phyloP scores from a whole-genome alignment of 495 filamentous ascomycete species.

The Aspergillus asperescens region DNA sequence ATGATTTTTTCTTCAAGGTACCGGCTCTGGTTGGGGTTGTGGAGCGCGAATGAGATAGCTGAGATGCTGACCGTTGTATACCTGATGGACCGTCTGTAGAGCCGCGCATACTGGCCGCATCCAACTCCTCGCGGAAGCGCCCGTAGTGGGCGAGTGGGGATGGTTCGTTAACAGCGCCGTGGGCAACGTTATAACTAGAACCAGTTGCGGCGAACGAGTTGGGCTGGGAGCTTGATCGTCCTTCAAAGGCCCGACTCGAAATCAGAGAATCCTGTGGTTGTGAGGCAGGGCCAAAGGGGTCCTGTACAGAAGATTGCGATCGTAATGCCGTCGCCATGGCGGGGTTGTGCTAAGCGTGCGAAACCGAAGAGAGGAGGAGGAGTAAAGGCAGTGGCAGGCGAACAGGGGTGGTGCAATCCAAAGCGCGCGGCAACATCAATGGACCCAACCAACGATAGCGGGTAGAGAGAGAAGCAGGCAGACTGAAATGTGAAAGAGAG shows the following conservation, averaged over 20 bases:
- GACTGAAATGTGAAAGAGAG: neutral
- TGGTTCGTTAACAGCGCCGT: slow-evolving; percentile 34
- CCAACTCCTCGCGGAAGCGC: slow-evolving; percentile 68
- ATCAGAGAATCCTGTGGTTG: slow-evolving; percentile 26
- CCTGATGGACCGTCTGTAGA: slow-evolving; percentile 50
- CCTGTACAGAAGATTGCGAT: slow-evolving; percentile 43
- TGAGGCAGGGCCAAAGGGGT: slow-evolving; percentile 32
- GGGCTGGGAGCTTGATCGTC: slow-evolving; percentile 32
- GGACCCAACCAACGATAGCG: slow-evolving; percentile 4
- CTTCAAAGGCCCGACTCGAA: slow-evolving; percentile 30
- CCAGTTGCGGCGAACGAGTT: slow-evolving; percentile 35
- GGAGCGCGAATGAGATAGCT: slow-evolving; percentile 47
- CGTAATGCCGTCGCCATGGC: slow-evolving; percentile 40
- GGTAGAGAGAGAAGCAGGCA: neutral
- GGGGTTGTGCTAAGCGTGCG: slow-evolving; percentile 14
- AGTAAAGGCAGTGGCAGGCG: neutral
- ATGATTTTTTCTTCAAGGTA: slow-evolving; percentile 82
- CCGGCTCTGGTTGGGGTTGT: slow-evolving; percentile 61
- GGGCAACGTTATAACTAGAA: slow-evolving; percentile 36
- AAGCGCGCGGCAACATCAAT: slow-evolving; percentile 18
- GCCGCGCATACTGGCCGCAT: slow-evolving; percentile 59
- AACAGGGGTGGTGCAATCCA: slow-evolving; percentile 19
- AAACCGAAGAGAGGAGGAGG: slow-evolving; percentile 14
- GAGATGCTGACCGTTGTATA: slow-evolving; percentile 47
- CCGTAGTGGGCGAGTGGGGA: slow-evolving; percentile 44